A percentile compares a stretch with the other conserved stretches of the same genome.
Conservation (phyloP, 2,329 filamentous ascomycete genomes). For the Cadophora malorum region DNA sequence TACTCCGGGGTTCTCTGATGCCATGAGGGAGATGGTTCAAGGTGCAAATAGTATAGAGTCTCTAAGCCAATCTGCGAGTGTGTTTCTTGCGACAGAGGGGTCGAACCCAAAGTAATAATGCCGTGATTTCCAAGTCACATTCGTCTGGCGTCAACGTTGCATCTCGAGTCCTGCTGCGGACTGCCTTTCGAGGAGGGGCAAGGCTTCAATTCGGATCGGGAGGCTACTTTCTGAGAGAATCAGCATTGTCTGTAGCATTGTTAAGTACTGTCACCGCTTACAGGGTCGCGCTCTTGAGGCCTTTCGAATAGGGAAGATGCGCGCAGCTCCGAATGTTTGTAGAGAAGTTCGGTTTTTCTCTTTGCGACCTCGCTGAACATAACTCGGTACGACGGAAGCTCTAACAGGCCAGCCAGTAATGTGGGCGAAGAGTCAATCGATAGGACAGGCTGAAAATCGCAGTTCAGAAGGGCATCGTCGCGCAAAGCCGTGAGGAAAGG, state of each 20-base stretch:
- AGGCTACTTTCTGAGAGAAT: constrained; percentile 19
- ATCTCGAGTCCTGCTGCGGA: constrained; percentile 37
- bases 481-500: constrained; percentile 10
- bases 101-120: constrained; percentile 11
- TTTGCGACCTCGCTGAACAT: constrained; percentile 30
- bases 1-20: constrained; percentile 41
- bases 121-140: constrained; percentile 30
- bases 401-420: constrained; percentile 4
- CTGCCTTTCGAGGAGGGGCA: constrained; percentile 24
- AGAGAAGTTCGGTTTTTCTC: constrained; percentile 19
- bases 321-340: constrained; percentile 27
- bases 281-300: constrained; percentile 18
- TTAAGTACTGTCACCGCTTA: constrained; percentile 1
- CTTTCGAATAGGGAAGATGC: constrained; percentile 28
- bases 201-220: constrained; percentile 33
- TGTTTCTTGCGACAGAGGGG: constrained; percentile 9
- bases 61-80: constrained; percentile 9
- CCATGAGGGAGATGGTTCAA: constrained; percentile 38
- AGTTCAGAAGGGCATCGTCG: constrained; percentile 16
- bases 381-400: constrained; percentile 18
- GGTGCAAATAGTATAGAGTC: constrained; percentile 1
- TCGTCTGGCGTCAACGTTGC: constrained; percentile 31
- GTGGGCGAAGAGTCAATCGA: constrained; percentile 6
- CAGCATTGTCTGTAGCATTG: neutral
- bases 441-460: constrained; percentile 15